A percentile compares a stretch with the other conserved stretches of the same genome.
Evolutionary conservation across 169 alveolate genomes (phyloP).

Genomic region (Plasmodium ovale): DNA sequence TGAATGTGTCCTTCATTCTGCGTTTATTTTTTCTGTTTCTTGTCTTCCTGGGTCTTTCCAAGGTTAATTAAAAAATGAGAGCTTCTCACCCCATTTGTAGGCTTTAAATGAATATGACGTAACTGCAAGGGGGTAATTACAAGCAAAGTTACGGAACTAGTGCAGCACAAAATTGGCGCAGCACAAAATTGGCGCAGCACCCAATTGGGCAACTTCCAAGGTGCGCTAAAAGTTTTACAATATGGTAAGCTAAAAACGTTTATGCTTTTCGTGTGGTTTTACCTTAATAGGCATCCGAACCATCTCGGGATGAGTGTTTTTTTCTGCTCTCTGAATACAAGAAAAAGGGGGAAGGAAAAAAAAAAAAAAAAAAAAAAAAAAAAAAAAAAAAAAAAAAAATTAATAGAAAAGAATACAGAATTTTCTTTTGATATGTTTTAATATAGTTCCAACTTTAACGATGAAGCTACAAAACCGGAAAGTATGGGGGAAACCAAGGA

Average conservation of each 20-base stretch:
- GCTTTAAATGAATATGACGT: conserved; percentile 22
- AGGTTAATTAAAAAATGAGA: background rate
- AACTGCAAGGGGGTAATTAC: conserved; percentile 11
- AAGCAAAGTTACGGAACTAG: no score
- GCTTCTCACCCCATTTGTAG: background rate
- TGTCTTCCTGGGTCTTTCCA: no score
- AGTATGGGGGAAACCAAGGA: conserved; percentile 13
- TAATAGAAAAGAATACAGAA: no score
- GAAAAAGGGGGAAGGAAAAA: background rate
- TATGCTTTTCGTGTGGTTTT: background rate
- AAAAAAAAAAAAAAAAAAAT: no score
- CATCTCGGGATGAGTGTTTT: conserved; percentile 44
- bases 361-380: background rate
- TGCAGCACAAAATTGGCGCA: no score
- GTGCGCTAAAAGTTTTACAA: background rate
- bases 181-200: no score
- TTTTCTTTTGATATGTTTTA: no score
- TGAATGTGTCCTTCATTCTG: no score
- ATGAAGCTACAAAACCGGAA: conserved; percentile 57
- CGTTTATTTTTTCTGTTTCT: no score
- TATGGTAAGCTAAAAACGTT: background rate
- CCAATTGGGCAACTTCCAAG: background rate
- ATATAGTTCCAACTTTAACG: conserved; percentile 28
- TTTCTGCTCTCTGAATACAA: conserved; percentile 35
- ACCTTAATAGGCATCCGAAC: conserved; percentile 68